Base-by-base conservation (phyloP, 441 rosid species). In the Populus hybrid region DNA sequence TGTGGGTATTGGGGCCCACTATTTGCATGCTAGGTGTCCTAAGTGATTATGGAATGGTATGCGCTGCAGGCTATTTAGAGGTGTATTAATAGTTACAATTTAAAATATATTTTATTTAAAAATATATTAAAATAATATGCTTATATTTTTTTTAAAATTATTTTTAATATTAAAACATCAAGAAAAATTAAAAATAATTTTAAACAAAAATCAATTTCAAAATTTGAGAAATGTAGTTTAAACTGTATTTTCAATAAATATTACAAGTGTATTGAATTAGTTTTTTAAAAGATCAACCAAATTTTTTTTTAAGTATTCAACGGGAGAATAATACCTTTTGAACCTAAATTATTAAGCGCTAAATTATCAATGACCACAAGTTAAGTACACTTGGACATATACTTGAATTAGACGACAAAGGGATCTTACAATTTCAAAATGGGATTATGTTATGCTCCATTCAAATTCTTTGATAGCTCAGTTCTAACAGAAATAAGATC, bases 401-500 rank as follows among this genome's bases (percentile, higher is more conserved):
- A 50, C 26, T n/a, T 42, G 68, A 75, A 66, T 26, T 61, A 35
- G 68, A 69, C 57, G 69, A 69, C 74, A 57, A 59, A 36, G 24
- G 20, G 40, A 21, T 6, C 42, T 59, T 35, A 61, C 74, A 6
- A 61, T 4, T 77, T 64, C 69, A n/a, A 54, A 66, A 73, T 73
- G 73, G 69, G 76, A 65, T 68, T 71, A 8, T 40, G 40, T 64
- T 35, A 9, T 18, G 18, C 69, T 59, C 36, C 71, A 46, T 74
- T 40, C 46, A 40, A 40, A 40, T 40, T 26, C 36, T 74, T 18
- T 79, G 82, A 79, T 65, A 64, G 82, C 42, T 79, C 82, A 79
- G 82, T 79, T 32, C 61, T 79, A 79, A 79, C 82, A 64, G 71
- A 74, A 12, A n/a, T 46, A 46, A 78, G 16, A 77, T 54, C 24